Evolutionary conservation across 2,329 filamentous ascomycete species (phyloP), one percentile per base, ranked within the genome.

Genomic region (Paecilomyces sp.): DNA sequence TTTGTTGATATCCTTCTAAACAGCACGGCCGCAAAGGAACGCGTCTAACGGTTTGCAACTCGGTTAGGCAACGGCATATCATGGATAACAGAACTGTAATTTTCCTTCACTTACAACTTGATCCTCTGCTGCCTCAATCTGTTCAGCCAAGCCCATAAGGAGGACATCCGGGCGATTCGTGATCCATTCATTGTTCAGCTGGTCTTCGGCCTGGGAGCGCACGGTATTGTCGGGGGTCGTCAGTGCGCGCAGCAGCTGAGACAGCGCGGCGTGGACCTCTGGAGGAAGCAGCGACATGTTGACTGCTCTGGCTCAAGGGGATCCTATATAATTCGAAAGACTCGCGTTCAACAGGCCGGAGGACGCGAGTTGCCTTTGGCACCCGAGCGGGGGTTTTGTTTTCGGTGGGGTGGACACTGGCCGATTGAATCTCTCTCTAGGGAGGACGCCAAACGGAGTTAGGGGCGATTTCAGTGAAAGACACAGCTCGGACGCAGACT

Each of bases 1-100:
- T 95, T 96, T 61, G 90, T 92, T 55, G 94, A 86, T 77, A 97
- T 95, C 72, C 92, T 88, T 69, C 94, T 88, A 79, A 99, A 97
- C 64, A 99, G 88, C 54, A 99, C 91, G 58, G 94, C 90, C 58
- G 92, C 87, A 74, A 96, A 99, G 15, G 92, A 91, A 70, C 94
- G 90, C 62, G 88, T 88, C 92, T 96, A 70, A 1, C 62, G 33
- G 28, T 34, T 9, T 31, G 41, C 30, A 56, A 22, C 36, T 22
- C 53, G 25, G 9, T 22, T 22, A 47, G 12, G 22, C 57, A 15
- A 24, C 12, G 24, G 41, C 3, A 18, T 9, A 22, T 47, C n/a
- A 15, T 18, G 7, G 41, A 22, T 8, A n/a, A 47, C 36, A 18
- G 15, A 1, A 22, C 22, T 22, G 22, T 22, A 22, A 9, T 47